Conservation (phyloP, 441 rosid species). For the Jatropha multifida region DNA sequence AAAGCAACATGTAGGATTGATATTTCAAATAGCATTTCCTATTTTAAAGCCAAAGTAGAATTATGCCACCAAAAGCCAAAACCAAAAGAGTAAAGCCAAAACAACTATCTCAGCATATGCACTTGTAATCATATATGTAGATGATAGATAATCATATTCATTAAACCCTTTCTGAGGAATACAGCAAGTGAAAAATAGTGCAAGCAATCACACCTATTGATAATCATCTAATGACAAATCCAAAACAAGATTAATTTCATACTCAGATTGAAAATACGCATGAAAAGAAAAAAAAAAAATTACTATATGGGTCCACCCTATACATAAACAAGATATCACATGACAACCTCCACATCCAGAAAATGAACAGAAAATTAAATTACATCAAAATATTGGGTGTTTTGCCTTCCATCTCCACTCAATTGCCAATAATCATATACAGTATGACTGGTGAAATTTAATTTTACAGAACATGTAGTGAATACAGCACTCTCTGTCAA, state of each 20-base stretch:
- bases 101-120: background rate
- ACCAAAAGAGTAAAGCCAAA: background rate
- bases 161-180: too few species aligned
- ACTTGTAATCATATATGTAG: background rate
- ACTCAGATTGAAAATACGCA: too few species aligned
- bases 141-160: background rate
- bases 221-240: too few species aligned
- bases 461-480: conserved; percentile 21
- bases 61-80: background rate
- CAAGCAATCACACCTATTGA: background rate
- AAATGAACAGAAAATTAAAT: background rate
- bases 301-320: too few species aligned
- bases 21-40: background rate
- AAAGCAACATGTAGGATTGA: background rate
- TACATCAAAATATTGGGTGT: background rate
- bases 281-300: too few species aligned
- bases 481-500: conserved; percentile 3
- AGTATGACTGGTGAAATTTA: conserved; percentile 16
- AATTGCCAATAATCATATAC: conserved; percentile 22
- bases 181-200: too few species aligned
- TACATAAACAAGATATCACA: background rate
- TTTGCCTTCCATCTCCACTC: conserved; percentile 2
- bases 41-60: background rate
- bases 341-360: background rate
- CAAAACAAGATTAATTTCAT: too few species aligned